Evolutionary conservation across 2,329 filamentous ascomycete genomes (phyloP), one percentile per base, ranked within the genome.

Genomic region (Epichloe hybrida): DNA sequence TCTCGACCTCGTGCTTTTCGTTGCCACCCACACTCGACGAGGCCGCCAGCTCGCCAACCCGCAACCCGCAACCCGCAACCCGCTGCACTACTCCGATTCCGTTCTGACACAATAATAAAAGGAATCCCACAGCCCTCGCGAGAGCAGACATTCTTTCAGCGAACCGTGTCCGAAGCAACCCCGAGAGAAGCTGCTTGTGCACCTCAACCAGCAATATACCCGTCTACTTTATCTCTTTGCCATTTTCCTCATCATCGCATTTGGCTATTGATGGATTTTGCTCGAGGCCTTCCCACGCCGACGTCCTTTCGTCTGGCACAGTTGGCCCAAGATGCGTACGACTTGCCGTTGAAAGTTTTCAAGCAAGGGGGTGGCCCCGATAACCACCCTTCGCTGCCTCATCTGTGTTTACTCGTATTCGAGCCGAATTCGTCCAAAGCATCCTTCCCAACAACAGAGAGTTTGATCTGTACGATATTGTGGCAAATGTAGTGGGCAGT

Each of bases 401-500:
- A 89, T 59, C 75, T 95, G 34, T 76, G 82, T 39, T 74, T 94
- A 27, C 81, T 95, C 53, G 90, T 97, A 58, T 95, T 95, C 62
- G 90, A 95, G 69, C 17, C 17, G 86, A 91, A 64, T 76, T 91
- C 57, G 67, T 88, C 5, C 86, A 91, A 68, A 80, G 75, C 49
- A 70, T 90, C 50, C 72, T 96, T 17, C 88, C 81, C 17, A 88
- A 86, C 65, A 81, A 76, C 52, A 80, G 84, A 54, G 67, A 74
- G 15, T 82, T 83, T 57, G 93, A 98, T 62, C 70, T 84, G 46
- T 88, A 84, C 62, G 88, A 97, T 64, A 87, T 98, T 54, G 73
- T 88, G 49, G 89, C 90, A 62, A 98, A 98, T 65, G 68, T 95
- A 0, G 70, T 87, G 40, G 93, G 93, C 41, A 91, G 86, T 56